phyloP scores from a whole-genome alignment of 208 protist genomes.

The Lotmaria passim region DNA sequence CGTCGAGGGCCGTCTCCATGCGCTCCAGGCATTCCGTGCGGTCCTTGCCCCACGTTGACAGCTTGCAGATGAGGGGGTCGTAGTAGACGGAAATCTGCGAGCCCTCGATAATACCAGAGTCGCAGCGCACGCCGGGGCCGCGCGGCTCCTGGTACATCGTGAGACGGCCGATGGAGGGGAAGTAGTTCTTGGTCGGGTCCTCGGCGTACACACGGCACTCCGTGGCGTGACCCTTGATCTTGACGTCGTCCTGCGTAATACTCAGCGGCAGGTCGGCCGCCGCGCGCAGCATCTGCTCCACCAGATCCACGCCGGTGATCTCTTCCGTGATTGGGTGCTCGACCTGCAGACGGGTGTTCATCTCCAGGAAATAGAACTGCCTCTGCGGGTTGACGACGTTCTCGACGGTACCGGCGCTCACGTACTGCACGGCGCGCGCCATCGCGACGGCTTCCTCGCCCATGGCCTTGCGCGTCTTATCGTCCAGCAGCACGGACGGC shows the following conservation, averaged over 20 bases:
- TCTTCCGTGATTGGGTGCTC: slow-evolving; percentile 97
- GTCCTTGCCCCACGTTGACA: slow-evolving; percentile 91
- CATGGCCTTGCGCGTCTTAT: slow-evolving; percentile 78
- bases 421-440: slow-evolving; percentile 92
- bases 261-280: slow-evolving; percentile 72
- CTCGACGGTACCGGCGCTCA: slow-evolving; percentile 97
- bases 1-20: slow-evolving; percentile 73
- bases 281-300: slow-evolving; percentile 94
- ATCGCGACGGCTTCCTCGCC: slow-evolving; percentile 78
- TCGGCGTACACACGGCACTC: slow-evolving; percentile 97
- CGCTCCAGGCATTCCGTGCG: slow-evolving; percentile 72
- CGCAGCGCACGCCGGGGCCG: slow-evolving; percentile 64
- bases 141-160: slow-evolving; percentile 33
- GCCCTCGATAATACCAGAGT: slow-evolving; percentile 86
- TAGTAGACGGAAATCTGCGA: slow-evolving; percentile 94
- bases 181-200: slow-evolving; percentile 90
- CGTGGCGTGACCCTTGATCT: slow-evolving; percentile 85
- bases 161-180: slow-evolving; percentile 71
- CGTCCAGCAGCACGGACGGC: slow-evolving; percentile 73
- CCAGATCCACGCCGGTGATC: slow-evolving; percentile 93
- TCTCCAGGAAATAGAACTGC: slow-evolving; percentile 98
- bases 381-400: slow-evolving; percentile 95
- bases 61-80: slow-evolving; percentile 98
- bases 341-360: slow-evolving; percentile 98
- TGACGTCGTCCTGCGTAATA: slow-evolving; percentile 82